Conservation (phyloP, 371 early-diverging fungal species). For the Mortierella sp. region DNA sequence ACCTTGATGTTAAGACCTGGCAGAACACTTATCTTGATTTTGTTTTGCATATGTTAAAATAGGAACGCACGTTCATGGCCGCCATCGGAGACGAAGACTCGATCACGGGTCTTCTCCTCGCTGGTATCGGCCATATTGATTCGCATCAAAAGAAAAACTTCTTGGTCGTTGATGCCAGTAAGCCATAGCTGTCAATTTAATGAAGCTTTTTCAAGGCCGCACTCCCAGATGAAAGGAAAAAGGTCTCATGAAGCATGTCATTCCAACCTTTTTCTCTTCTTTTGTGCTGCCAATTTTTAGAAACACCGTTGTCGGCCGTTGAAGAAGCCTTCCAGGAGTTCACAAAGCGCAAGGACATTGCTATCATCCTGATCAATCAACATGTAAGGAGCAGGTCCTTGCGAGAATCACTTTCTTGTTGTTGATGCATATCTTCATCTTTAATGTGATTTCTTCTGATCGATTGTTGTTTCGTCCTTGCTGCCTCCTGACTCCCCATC, state of each 20-base stretch:
- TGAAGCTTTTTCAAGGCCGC: no score
- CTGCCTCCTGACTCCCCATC: background rate
- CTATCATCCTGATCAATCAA: slow-evolving; percentile 97
- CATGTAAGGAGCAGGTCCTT: slow-evolving; percentile 68
- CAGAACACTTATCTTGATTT: no score
- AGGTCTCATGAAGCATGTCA: no score
- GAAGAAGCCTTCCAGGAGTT: slow-evolving; percentile 92
- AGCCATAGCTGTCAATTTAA: slow-evolving; percentile 20
- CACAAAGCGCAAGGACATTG: slow-evolving; percentile 95
- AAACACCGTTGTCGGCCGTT: slow-evolving; percentile 90
- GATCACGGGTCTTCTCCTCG: slow-evolving; percentile 96
- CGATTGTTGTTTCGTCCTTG: no score
- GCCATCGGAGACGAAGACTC: slow-evolving; percentile 99
- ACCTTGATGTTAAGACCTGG: background rate
- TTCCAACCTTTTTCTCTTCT: background rate
- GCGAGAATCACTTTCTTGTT: no score
- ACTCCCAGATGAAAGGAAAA: no score
- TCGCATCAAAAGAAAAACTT: slow-evolving; percentile 91
- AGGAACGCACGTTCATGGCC: slow-evolving; percentile 91
- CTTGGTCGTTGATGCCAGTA: slow-evolving; percentile 94
- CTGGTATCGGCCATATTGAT: slow-evolving; percentile 96
- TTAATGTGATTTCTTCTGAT: no score
- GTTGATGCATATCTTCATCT: no score
- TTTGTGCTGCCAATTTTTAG: slow-evolving; percentile 53
- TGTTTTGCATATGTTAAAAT: no score